phyloP scores from a whole-genome alignment of 371 early-diverging fungal species.

The Lichtheimia corymbifera region DNA sequence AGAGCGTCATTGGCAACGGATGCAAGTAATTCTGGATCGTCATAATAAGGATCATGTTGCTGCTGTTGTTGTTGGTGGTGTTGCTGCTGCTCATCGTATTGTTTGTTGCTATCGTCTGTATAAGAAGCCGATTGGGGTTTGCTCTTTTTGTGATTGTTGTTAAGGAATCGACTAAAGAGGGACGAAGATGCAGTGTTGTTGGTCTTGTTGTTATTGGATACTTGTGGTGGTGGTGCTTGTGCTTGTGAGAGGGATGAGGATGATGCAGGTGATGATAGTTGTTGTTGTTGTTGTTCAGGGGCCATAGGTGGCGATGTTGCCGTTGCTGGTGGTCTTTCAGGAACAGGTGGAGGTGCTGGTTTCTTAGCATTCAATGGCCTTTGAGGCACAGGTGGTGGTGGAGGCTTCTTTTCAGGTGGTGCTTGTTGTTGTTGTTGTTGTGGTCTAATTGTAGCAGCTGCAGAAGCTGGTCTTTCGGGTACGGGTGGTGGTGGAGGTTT shows the following conservation, averaged over 20 bases:
- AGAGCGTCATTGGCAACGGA: conserved; percentile 18
- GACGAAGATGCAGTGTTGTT: conserved; percentile 4
- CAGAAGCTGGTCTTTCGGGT: conserved; percentile 2
- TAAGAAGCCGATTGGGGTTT: no score
- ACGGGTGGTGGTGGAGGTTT: conserved; percentile 2
- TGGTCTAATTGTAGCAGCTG: conserved; percentile 1
- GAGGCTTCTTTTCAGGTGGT: background rate
- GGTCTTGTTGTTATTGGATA: background rate
- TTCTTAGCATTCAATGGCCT: background rate
- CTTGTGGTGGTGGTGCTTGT: background rate
- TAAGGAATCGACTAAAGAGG: conserved; percentile 19
- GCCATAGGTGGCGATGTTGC: background rate
- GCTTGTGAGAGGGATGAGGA: background rate
- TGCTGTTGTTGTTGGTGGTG: conserved; percentile 3
- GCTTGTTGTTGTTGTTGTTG: background rate
- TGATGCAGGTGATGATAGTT: conserved; percentile 2
- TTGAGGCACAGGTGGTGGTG: conserved; percentile 1
- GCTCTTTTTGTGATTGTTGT: conserved; percentile 5
- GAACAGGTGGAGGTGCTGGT: conserved; percentile 16
- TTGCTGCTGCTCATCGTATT: background rate
- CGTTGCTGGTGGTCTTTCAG: background rate
- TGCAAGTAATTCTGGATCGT: conserved; percentile 20
- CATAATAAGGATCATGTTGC: conserved; percentile 7
- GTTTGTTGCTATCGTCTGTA: conserved; percentile 2
- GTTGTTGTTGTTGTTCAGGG: conserved; percentile 5